Base-by-base conservation (phyloP, 2,329 filamentous ascomycete species). In the Byssothecium circinans region DNA sequence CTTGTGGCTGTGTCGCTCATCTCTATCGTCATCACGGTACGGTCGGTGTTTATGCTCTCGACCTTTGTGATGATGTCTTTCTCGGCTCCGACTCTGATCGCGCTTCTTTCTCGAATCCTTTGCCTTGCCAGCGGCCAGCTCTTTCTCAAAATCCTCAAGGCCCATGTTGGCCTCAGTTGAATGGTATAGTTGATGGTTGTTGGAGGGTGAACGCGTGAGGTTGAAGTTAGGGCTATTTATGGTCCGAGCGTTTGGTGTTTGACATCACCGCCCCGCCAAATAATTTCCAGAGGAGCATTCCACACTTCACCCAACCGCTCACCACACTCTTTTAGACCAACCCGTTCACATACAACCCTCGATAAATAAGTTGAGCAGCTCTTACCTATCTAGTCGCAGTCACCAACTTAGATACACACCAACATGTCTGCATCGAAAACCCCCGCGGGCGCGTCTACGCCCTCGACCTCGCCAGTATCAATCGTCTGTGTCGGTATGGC, bases 401-500 rank as follows among this genome's bases (percentile, higher is more conserved):
- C 23, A 25, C 10, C 10, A 6, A 10, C 23, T 5, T 25, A 25
- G 6, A 15, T 17, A 22, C 32, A 12, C 30, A n/a, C 12, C 14
- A 71, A 29, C 45, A 80, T 81, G 72, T 71, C 77, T 53, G 62
- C 70, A 38, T 39, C 63, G 27, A 18, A 51, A 20, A 36, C 45
- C 22, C 42, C 60, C 45, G 20, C 49, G 23, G 36, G 46, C 10
- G 43, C 47, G 32, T 49, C 58, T 46, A n/a, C n/a, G n/a, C n/a
- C n/a, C 35, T 35, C 51, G 44, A 22, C 56, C 22, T 41, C 57
- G 2, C 88, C 90, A 33, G 85, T 89, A 37, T 83, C 89, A 52
- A 86, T 99, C 50, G 91, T 97, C 63, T 96, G 91, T 72, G 86
- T 99, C 40, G 94, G 94, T 78, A 97, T 97, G 92, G 94, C 94